Percentiles rank a stretch among this genome's conserved stretches.
Conservation (phyloP, 164 flowering plant genomes). For the Dillenia suffruticosa region DNA sequence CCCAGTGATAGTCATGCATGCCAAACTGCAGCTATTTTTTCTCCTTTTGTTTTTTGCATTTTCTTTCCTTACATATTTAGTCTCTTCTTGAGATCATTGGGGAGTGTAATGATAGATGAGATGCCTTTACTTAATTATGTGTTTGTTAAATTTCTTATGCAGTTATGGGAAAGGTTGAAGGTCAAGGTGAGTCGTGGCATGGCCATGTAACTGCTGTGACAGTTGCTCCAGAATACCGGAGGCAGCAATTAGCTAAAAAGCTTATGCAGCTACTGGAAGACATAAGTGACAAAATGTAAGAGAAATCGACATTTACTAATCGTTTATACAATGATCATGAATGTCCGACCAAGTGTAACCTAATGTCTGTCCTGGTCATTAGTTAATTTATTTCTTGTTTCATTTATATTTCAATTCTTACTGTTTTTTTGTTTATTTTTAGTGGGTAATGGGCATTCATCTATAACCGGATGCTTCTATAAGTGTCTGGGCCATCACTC, state of each 20-base stretch:
- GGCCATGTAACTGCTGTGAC: constrained; percentile 99
- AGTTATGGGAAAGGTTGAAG: constrained; percentile 99
- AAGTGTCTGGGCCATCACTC: no score
- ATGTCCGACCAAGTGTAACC: no score
- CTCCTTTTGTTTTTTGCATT: neutral
- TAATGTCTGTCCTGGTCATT: no score
- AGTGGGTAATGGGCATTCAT: no score
- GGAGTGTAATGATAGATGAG: neutral
- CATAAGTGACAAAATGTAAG: constrained; percentile 90
- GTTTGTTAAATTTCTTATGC: constrained; percentile 7
- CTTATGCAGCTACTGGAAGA: constrained; percentile 90
- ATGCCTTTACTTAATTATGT: neutral
- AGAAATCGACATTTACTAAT: neutral
- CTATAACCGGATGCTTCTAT: no score
- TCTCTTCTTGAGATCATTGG: neutral
- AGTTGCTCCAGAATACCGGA: constrained; percentile 85
- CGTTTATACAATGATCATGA: no score
- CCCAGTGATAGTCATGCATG: no score
- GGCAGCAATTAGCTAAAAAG: constrained; percentile 90
- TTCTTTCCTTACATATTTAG: neutral
- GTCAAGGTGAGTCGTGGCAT: constrained; percentile 99
- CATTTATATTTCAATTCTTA: no score
- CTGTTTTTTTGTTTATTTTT: no score
- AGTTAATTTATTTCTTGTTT: no score
- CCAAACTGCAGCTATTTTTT: no score